These are phyloP conservation scores for Datisca glomerata DNA, from an alignment of 306 rosid genomes.

Conservation along the genomic window DNA sequence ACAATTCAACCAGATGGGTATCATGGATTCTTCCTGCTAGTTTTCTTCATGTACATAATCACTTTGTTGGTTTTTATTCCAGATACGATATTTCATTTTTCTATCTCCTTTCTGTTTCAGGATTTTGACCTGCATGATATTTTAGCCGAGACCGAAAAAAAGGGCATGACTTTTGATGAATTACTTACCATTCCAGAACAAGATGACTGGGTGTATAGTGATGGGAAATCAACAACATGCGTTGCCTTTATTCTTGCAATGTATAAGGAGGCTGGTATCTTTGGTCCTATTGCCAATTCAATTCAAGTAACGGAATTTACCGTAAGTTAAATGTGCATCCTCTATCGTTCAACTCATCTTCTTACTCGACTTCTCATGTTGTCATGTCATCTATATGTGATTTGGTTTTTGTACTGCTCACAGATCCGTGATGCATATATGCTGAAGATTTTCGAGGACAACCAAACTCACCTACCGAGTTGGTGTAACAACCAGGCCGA, in stretches of 20 bases:
- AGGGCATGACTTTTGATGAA: conserved; percentile 62
- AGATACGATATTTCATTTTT: conserved; percentile 1
- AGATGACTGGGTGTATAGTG: conserved; percentile 83
- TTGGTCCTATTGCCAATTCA: conserved; percentile 49
- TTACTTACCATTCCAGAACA: conserved; percentile 81
- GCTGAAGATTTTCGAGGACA: conserved; percentile 62
- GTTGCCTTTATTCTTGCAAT: conserved; percentile 76
- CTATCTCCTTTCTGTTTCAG: conserved; percentile 19
- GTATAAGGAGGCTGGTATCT: conserved; percentile 82
- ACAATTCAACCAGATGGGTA: background rate
- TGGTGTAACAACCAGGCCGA: conserved; percentile 62
- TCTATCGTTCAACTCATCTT: no score
- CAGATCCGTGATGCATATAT: conserved; percentile 85
- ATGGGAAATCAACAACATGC: conserved; percentile 85
- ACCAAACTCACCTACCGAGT: conserved; percentile 56
- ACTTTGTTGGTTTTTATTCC: background rate
- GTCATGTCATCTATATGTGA: background rate
- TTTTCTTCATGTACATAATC: background rate
- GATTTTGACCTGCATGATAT: conserved; percentile 61
- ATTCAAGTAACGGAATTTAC: conserved; percentile 91
- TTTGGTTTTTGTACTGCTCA: conserved; percentile 1
- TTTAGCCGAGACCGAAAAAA: conserved; percentile 57
- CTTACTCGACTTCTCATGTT: background rate
- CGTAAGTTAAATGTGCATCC: no score
- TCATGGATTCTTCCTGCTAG: background rate